Conservation (phyloP, 352 stramenopile species). For the Phytopythium delawarense region DNA sequence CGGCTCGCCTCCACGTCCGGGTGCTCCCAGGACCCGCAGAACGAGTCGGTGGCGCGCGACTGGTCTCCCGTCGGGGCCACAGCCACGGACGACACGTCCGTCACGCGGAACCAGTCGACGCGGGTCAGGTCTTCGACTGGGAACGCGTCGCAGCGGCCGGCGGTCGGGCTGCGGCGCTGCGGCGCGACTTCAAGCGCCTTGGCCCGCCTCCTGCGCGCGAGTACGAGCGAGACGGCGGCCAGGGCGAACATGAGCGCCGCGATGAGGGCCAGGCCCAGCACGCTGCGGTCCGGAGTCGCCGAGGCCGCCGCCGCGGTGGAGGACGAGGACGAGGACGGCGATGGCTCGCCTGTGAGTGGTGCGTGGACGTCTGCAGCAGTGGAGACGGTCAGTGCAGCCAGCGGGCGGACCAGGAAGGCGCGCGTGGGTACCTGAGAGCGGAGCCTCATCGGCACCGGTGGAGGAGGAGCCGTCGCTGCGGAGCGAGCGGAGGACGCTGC, state of each 20-base stretch:
- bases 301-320: not conserved
- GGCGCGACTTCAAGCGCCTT: not conserved
- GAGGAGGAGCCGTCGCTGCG: not conserved
- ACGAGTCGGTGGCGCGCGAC: not conserved
- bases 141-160: not conserved
- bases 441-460: not conserved
- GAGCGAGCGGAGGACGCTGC: too few relatives aligned
- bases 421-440: not conserved
- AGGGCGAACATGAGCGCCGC: not conserved
- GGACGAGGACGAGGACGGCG: not conserved
- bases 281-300: not conserved
- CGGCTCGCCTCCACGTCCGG: constrained; percentile 17
- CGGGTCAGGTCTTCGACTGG: not conserved
- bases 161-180: not conserved
- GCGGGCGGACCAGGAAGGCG: not conserved
- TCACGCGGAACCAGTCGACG: constrained; percentile 2
- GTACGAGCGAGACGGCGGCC: not conserved
- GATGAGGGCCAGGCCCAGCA: not conserved
- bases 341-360: not conserved
- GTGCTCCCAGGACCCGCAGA: constrained; percentile 20
- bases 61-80: not conserved
- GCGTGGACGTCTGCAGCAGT: not conserved
- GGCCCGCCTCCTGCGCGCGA: not conserved
- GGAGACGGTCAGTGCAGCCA: not conserved
- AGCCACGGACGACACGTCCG: not conserved